Base-by-base conservation (phyloP, 345 rosid genomes). In the Moringa oleifera region DNA sequence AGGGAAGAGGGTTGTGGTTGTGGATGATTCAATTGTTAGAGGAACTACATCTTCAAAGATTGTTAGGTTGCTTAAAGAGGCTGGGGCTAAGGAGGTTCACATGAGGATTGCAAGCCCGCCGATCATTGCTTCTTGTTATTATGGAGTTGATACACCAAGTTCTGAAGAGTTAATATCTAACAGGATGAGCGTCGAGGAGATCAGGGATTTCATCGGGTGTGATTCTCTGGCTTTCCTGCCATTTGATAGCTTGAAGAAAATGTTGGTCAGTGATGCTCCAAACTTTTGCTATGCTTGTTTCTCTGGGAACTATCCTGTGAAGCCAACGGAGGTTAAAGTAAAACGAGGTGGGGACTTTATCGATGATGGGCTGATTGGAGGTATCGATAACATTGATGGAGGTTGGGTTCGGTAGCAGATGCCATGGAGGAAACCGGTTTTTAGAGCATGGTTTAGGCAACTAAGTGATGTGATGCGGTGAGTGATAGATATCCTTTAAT, bases 41-140 rank as follows among this genome's bases (percentile, higher is more conserved):
- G 99, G 96, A 31, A 90, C 97, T 7, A 90, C 99, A 0, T 94
- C 95, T 0, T 90, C 96, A 0, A 94, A 94, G 75, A 90, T 94
- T 24, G 96, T 94, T 52, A 75, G 96, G 63, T 46, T 94, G 73
- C 57, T 94, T n/a, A 83, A 83, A 66, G 96, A 90, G 70, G 84
- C 99, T 0, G 99, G 97, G 7, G 99, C 95, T 0, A 94, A 83
- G 68, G 97, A 90, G 78, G 92, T 94, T 67, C 99, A 90, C 57
- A 94, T 88, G 97, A 86, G 97, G 75, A 90, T 94, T 3, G 99
- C 99, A 0, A 90, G 99, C 64, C 99, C 99, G 13, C 97, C 97
- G 12, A 86, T 88, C 0, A 75, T 88, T 0, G 91, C 82, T 0
- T 85, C 97, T 8, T 94, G 99, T 71, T 88, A 90, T 61, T 90